phyloP scores from a whole-genome alignment of 2,329 filamentous ascomycete species.

The Colletotrichum navitas region DNA sequence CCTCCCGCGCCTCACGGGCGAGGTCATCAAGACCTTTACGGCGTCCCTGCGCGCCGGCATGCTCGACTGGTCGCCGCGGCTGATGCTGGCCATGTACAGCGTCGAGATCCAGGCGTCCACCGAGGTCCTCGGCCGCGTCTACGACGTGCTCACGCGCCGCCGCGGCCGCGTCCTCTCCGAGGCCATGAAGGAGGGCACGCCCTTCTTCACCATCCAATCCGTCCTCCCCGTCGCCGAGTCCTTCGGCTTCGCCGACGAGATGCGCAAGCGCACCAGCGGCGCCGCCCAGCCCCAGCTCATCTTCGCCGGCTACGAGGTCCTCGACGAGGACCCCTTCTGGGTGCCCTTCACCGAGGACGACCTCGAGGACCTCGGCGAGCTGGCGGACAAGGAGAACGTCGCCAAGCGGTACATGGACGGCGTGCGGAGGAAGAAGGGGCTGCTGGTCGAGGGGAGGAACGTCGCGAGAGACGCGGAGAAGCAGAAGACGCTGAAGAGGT shows the following conservation, averaged over 20 bases:
- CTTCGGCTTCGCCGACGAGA: constrained; percentile 96
- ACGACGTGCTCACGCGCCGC: constrained; percentile 96
- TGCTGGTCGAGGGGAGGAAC: constrained; percentile 83
- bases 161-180: constrained; percentile 91
- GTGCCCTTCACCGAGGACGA: constrained; percentile 97
- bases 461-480: constrained; percentile 92
- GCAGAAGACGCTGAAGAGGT: constrained; percentile 78
- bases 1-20: constrained; percentile 86
- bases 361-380: constrained; percentile 92
- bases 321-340: constrained; percentile 98
- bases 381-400: constrained; percentile 94
- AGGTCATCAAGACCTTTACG: constrained; percentile 91
- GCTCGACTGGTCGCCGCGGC: constrained; percentile 94
- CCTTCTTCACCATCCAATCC: constrained; percentile 94
- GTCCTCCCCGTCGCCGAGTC: constrained; percentile 92
- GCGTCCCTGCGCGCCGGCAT: constrained; percentile 87
- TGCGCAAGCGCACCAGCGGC: constrained; percentile 92
- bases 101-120: constrained; percentile 98
- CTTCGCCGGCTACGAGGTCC: constrained; percentile 91
- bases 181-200: constrained; percentile 92
- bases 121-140: constrained; percentile 94
- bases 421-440: constrained; percentile 87
- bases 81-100: constrained; percentile 97
- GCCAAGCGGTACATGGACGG: constrained; percentile 96
- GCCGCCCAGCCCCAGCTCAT: constrained; percentile 93